Conservation (phyloP, 441 rosid genomes). For the Lepidium campestre region DNA sequence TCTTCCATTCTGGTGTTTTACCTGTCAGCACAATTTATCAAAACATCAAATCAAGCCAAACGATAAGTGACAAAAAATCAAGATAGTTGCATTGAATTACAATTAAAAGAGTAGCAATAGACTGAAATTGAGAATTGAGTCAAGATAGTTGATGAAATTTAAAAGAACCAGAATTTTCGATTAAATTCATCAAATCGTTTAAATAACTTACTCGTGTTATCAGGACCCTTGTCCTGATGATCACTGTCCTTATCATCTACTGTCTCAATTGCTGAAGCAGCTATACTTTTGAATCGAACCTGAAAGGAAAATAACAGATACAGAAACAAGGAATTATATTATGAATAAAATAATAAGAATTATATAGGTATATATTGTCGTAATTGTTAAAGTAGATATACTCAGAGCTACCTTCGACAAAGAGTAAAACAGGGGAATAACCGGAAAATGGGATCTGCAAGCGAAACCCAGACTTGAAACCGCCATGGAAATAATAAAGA, state of each 20-base stretch:
- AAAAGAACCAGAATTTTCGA: background rate
- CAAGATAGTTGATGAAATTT: too few relatives aligned
- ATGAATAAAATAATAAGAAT: background rate
- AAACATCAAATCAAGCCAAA: background rate
- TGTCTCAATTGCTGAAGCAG: slow-evolving; percentile 32
- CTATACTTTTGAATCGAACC: slow-evolving; percentile 35
- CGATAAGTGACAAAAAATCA: background rate
- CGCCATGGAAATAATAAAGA: slow-evolving; percentile 31
- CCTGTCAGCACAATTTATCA: slow-evolving; percentile 11
- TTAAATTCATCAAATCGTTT: background rate
- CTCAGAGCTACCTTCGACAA: slow-evolving; percentile 35
- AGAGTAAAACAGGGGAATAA: slow-evolving; percentile 32
- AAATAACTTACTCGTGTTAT: slow-evolving; percentile 15
- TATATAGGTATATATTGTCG: background rate
- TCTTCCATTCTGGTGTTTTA: slow-evolving; percentile 46
- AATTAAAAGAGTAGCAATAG: background rate
- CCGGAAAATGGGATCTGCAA: slow-evolving; percentile 36
- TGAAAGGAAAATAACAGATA: slow-evolving; percentile 12
- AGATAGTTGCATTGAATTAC: background rate
- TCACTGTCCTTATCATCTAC: slow-evolving; percentile 31
- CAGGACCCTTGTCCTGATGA: slow-evolving; percentile 13
- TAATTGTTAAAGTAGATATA: background rate
- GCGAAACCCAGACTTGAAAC: slow-evolving; percentile 37
- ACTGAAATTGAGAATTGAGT: too few relatives aligned
- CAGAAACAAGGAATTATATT: background rate